A percentile compares a stretch with the other conserved stretches of the same genome.
These are phyloP conservation scores for Podospora appendiculata DNA, from an alignment of 495 filamentous ascomycete species.

Conservation along the genomic window DNA sequence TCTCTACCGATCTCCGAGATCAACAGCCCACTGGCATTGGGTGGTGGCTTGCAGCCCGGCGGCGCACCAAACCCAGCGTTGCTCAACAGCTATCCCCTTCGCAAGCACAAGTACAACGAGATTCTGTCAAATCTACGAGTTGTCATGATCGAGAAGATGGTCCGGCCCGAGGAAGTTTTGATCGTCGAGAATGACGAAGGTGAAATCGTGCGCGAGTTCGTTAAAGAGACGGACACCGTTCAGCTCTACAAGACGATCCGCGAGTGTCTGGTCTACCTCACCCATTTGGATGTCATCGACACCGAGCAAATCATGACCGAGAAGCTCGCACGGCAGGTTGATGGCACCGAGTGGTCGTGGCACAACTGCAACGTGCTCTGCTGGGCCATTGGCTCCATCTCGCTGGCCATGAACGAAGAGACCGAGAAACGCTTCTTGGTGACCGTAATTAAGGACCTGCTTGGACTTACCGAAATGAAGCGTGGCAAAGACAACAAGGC, in stretches of 20 bases:
- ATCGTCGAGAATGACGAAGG: slow-evolving; percentile 99
- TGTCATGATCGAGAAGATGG: slow-evolving; percentile 99
- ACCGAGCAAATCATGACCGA: slow-evolving; percentile 99
- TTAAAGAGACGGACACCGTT: slow-evolving; percentile 98
- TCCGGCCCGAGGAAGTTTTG: slow-evolving; percentile 93
- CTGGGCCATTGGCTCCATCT: slow-evolving; percentile 98
- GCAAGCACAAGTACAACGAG: slow-evolving; percentile 95
- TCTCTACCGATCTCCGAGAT: slow-evolving; percentile 82
- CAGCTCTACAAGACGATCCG: slow-evolving; percentile 98
- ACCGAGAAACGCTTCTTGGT: slow-evolving; percentile 98
- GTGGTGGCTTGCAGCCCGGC: slow-evolving; percentile 53
- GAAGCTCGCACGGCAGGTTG: slow-evolving; percentile 89
- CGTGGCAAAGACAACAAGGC: slow-evolving; percentile 99
- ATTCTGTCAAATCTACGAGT: slow-evolving; percentile 87
- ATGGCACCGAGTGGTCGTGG: slow-evolving; percentile 97
- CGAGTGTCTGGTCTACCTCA: slow-evolving; percentile 95
- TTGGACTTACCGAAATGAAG: slow-evolving; percentile 98
- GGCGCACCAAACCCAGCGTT: slow-evolving; percentile 79
- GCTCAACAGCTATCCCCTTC: slow-evolving; percentile 77
- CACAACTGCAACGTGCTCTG: slow-evolving; percentile 98
- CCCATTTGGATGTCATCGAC: slow-evolving; percentile 93
- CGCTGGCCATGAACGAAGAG: slow-evolving; percentile 97
- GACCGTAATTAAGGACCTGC: slow-evolving; percentile 95
- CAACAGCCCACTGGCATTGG: slow-evolving; percentile 70
- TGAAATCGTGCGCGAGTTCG: slow-evolving; percentile 97